Evolutionary conservation across 164 flowering plant genomes (phyloP), one percentile per base, ranked within the genome.

Genomic region (Cinnamomum chago): DNA sequence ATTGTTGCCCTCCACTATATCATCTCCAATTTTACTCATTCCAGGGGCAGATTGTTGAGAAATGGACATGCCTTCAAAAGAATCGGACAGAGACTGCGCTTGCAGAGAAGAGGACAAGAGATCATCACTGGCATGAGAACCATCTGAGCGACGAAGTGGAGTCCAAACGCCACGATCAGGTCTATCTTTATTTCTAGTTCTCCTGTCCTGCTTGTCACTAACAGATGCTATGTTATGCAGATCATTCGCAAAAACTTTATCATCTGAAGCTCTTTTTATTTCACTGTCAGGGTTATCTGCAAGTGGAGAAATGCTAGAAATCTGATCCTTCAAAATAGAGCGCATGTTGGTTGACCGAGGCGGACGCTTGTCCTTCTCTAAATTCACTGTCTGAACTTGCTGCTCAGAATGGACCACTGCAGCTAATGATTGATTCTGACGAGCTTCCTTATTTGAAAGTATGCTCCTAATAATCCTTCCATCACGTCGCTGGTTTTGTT

Each of bases 81-180:
- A 81, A 5, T 30, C 90, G 22, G 81, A 71, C 17, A 76, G 66
- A 28, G 75, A 58, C 67, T 84, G 86, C 33, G 81, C 27, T 76
- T 80, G 58, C 25, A 70, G 84, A 73, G 87, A 86, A 75, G 86
- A 76, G 69, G 88, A 80, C 23, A 85, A 78, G 13, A 89, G 88
- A 64, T 88, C 96, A 80, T 87, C 86, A 82, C 89, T 80, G 51
- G 90, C 84, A 86, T 84, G 87, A n/a, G 85, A 80, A 66, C 88
- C 86, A 79, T 91, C 96, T 60, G 93, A 86, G 60, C 93, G 93
- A 52, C 89, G 91, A 78, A 87, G 90, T 70, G 93, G 87, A 55
- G 94, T 74, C 98, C 98, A 94, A 17, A 90, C 92, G 72, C 84
- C 91, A 83, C 93, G 94, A 77, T 94, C 98, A 77, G 90, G 92